Conservation (phyloP, 1,284 basidiomycete species). For the Fistulinella staudtii region DNA sequence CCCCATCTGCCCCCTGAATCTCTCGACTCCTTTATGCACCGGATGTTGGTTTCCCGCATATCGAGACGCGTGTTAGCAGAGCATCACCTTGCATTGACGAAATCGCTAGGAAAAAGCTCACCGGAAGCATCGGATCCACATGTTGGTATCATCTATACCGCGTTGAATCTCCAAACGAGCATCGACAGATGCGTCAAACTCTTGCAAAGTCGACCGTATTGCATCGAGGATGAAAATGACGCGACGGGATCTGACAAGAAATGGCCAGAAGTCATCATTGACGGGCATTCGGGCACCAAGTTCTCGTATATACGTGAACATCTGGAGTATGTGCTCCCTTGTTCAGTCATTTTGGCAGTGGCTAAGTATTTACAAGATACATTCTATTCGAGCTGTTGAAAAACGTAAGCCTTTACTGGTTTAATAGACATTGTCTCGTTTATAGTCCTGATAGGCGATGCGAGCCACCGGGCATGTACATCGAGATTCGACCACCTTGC, state of each 20-base stretch:
- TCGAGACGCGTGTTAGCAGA: conserved; percentile 86
- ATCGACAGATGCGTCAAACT: conserved; percentile 66
- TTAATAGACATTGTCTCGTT: background rate
- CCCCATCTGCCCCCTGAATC: conserved; percentile 73
- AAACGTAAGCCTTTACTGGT: conserved; percentile 51
- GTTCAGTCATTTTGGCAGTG: background rate
- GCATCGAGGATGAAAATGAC: conserved; percentile 40
- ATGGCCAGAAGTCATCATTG: conserved; percentile 68
- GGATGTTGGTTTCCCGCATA: conserved; percentile 89
- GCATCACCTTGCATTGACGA: conserved; percentile 83
- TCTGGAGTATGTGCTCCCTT: conserved; percentile 56
- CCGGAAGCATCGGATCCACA: conserved; percentile 47
- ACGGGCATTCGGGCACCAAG: conserved; percentile 68
- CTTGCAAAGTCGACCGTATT: conserved; percentile 49
- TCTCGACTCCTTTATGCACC: conserved; percentile 84
- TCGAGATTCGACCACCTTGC: conserved; percentile 37
- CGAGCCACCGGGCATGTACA: conserved; percentile 57
- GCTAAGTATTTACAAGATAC: conserved; percentile 48
- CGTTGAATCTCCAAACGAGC: conserved; percentile 65
- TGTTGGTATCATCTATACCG: conserved; percentile 86
- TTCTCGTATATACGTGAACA: conserved; percentile 90
- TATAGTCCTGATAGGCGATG: conserved; percentile 50
- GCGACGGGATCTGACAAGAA: conserved; percentile 24
- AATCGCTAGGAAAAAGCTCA: conserved; percentile 43
- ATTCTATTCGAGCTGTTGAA: conserved; percentile 87